Base-by-base conservation (phyloP, 495 filamentous ascomycete species). In the Cudoniella acicularis region DNA sequence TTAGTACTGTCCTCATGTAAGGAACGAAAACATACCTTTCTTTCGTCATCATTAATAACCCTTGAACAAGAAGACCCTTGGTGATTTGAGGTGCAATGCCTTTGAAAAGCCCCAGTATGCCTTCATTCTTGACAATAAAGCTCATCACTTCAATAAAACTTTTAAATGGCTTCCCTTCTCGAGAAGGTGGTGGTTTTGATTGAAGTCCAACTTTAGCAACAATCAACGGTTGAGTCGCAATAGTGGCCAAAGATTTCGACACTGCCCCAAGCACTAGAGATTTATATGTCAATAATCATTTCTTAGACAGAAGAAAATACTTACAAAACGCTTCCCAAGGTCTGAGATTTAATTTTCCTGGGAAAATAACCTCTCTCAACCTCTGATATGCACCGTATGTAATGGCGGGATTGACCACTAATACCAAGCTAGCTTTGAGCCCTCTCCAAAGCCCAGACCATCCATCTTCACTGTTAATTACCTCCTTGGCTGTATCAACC, bases 1-100 rank as follows among this genome's bases (percentile, higher is more conserved):
- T 57, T 63, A 67, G 61, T 20, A 46, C 3, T 46, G 13, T n/a
- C n/a, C 18, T 24, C 16, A 46, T 13, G 6, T 16, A 22, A 48
- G 68, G 54, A 75, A 59, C 11, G 13, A 27, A 50, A n/a, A 10
- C 21, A 59, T 1, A 95, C 91, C 91, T 83, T 73, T 99, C 95
- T 77, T 99, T 99, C 2, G 90, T 96, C 94, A 98, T 99, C 94
- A 99, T 99, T 22, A 99, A 76, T 49, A 98, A 77, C 53, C 94
- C 94, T 68, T 99, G 94, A 3, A 99, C 94, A 47, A 98, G 65
- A 46, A 99, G 74, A 17, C 95, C 94, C 73, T 99, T 99, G 48
- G 88, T 66, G 50, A 99, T 86, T 70, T 99, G 94, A 0, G 94
- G 94, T 0, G 86, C 93, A 69, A 99, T 96, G 21, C 94, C 94